A percentile compares a stretch with the other conserved stretches of the same genome.
phyloP scores from a whole-genome alignment of 495 filamentous ascomycete genomes.

The Penicillium bovifimosum region DNA sequence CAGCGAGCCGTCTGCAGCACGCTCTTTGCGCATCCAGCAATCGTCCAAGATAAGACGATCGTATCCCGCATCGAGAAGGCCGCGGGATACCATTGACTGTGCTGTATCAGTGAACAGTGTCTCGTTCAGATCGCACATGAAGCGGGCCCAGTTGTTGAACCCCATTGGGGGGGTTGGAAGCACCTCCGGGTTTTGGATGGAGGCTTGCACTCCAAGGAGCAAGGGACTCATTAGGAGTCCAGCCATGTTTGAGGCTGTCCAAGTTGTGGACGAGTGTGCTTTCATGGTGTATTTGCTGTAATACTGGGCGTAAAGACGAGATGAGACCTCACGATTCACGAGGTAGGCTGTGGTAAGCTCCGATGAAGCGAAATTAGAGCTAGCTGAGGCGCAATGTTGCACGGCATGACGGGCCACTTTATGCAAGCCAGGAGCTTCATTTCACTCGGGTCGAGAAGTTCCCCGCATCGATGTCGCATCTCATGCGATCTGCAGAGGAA shows the following conservation, averaged over 20 bases:
- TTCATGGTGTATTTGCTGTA: conserved; percentile 6
- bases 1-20: conserved; percentile 27
- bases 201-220: conserved; percentile 12
- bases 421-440: not conserved
- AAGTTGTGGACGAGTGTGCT: not conserved
- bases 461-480: conserved; percentile 18
- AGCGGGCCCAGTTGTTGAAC: conserved; percentile 43
- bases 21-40: conserved; percentile 34
- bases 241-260: conserved; percentile 8
- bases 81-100: conserved; percentile 32
- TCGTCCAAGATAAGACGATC: conserved; percentile 40
- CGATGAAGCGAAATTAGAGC: not conserved
- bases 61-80: conserved; percentile 36
- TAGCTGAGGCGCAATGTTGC: not conserved
- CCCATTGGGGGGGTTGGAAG: conserved; percentile 40
- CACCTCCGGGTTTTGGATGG: conserved; percentile 13
- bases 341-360: not conserved
- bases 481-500: conserved; percentile 9
- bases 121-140: conserved; percentile 39
- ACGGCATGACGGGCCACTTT: not conserved
- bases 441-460: conserved; percentile 1
- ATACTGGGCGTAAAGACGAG: not conserved
- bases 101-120: conserved; percentile 38
- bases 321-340: not conserved
- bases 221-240: conserved; percentile 15